phyloP scores from a whole-genome alignment of 768 basidiomycete species.

The Serpula lacrymans region DNA sequence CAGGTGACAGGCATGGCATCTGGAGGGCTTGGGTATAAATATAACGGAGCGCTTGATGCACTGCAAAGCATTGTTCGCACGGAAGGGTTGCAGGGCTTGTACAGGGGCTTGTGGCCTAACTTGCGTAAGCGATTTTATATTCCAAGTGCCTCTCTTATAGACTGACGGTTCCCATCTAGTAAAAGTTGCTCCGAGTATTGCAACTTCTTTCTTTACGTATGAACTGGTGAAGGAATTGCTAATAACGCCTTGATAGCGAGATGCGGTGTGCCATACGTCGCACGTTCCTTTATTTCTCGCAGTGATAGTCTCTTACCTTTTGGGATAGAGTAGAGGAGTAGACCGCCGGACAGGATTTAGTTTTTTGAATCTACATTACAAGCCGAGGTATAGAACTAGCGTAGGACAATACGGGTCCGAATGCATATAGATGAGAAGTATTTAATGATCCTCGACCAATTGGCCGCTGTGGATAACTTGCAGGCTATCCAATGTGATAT shows the following conservation, averaged over 20 bases:
- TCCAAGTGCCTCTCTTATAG: no score
- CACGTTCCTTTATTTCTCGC: neutral
- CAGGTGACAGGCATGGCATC: conserved; percentile 82
- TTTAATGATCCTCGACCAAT: no score
- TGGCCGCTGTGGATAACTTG: no score
- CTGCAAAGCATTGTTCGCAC: conserved; percentile 59
- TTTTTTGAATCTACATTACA: no score
- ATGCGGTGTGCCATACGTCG: neutral
- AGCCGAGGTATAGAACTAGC: no score
- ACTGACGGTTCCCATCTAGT: conserved; percentile 41
- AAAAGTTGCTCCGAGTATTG: conserved; percentile 89
- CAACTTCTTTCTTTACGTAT: conserved; percentile 83
- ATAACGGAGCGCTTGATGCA: conserved; percentile 80
- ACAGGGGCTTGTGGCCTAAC: conserved; percentile 88
- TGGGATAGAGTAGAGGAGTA: no score
- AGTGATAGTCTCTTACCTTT: no score
- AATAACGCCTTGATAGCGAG: conserved; percentile 27
- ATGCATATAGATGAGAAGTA: no score
- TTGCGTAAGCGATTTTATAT: conserved; percentile 53
- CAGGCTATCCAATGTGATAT: no score
- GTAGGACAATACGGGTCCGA: no score
- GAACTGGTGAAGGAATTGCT: conserved; percentile 60
- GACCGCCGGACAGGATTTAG: no score
- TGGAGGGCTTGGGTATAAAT: conserved; percentile 57
- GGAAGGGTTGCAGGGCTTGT: conserved; percentile 77